phyloP scores from a whole-genome alignment of 768 basidiomycete genomes.

The Chlorophyllum brunneum region DNA sequence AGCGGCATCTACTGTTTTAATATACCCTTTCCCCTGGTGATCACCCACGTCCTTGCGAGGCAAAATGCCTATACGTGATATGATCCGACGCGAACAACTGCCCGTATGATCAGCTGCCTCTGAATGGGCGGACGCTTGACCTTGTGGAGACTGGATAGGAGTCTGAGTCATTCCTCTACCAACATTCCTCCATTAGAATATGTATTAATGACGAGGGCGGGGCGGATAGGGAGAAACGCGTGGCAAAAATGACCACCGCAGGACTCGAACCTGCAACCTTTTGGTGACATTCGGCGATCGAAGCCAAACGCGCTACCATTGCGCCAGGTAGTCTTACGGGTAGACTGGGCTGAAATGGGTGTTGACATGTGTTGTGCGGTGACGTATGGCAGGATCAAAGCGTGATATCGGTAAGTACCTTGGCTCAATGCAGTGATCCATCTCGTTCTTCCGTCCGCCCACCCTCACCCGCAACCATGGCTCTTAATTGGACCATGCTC shows the following conservation, averaged over 20 bases:
- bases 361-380: no score
- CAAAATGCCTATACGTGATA: constrained; percentile 22
- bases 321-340: constrained; percentile 74
- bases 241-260: constrained; percentile 68
- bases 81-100: constrained; percentile 32
- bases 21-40: no score
- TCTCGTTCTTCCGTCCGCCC: background rate
- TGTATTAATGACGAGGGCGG: no score
- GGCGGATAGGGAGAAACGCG: no score
- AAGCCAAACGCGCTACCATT: constrained; percentile 97
- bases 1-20: no score
- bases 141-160: background rate
- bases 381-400: no score
- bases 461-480: constrained; percentile 42
- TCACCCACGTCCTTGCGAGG: constrained; percentile 18
- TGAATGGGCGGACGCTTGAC: no score
- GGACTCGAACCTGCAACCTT: constrained; percentile 97
- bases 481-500: constrained; percentile 77
- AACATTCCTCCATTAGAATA: no score
- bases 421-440: background rate
- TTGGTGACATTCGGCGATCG: constrained; percentile 60
- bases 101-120: constrained; percentile 19
- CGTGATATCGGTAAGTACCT: background rate
- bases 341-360: no score
- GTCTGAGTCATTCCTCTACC: background rate